A percentile compares a stretch with the other conserved stretches of the same genome.
Evolutionary conservation across 352 stramenopile genomes (phyloP).

Genomic region (Phytophthora pinifolia): DNA sequence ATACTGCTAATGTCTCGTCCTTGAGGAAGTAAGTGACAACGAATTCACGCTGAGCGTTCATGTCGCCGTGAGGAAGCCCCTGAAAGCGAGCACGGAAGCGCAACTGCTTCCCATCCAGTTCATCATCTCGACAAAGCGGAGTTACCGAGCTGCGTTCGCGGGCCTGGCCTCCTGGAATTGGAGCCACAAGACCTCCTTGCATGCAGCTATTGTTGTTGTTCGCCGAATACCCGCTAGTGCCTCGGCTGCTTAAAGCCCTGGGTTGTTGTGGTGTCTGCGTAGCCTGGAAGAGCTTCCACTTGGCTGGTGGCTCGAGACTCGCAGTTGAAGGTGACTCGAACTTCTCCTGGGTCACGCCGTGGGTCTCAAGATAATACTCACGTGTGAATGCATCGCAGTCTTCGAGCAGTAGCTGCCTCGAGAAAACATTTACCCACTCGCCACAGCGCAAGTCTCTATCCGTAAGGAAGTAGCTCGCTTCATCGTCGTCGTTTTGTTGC

Average conservation of each 20-base stretch:
- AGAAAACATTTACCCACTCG: constrained; percentile 81
- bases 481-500: constrained; percentile 23
- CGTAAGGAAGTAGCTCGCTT: constrained; percentile 40
- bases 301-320: constrained; percentile 18
- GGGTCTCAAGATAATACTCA: constrained; percentile 83
- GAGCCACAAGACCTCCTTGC: constrained; percentile 28
- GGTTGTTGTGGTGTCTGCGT: constrained; percentile 4
- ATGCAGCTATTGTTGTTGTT: constrained; percentile 39
- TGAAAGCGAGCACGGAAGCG: constrained; percentile 73
- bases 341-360: constrained; percentile 82
- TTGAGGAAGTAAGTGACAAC: constrained; percentile 80
- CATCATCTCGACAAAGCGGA: constrained; percentile 38
- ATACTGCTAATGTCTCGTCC: constrained; percentile 78
- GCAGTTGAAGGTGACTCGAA: constrained; percentile 25
- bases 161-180: constrained; percentile 22
- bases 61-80: constrained; percentile 30
- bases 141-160: constrained; percentile 12
- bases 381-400: constrained; percentile 92
- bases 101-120: constrained; percentile 65
- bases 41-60: constrained; percentile 62
- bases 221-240: constrained; percentile 25
- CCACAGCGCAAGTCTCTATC: constrained; percentile 84
- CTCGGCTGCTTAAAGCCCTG: constrained; percentile 21
- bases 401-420: constrained; percentile 85
- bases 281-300: constrained; percentile 65